These are phyloP conservation scores for Boletales sp. DNA, from an alignment of 768 basidiomycete species.

Conservation along the genomic window DNA sequence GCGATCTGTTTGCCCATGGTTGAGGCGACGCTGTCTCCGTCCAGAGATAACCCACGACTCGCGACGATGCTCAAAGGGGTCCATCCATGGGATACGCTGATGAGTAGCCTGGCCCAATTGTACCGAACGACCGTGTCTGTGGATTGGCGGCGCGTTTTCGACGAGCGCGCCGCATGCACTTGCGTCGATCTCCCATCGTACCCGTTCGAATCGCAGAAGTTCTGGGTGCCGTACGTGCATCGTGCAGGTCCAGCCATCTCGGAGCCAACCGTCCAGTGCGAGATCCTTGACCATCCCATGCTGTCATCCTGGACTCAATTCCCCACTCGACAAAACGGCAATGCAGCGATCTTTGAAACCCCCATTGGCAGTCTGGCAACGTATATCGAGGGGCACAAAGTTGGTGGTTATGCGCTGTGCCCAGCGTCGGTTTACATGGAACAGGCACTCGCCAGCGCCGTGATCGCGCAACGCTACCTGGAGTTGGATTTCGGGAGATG, in stretches of 20 bases:
- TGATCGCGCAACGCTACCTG: conserved; percentile 34
- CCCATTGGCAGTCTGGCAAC: conserved; percentile 41
- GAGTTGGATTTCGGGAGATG: conserved; percentile 30
- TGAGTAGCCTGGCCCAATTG: conserved; percentile 44
- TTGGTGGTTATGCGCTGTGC: conserved; percentile 53
- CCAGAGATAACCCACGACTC: conserved; percentile 39
- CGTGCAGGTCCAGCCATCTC: not conserved
- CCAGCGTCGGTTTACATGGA: conserved; percentile 68
- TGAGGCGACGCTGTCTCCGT: conserved; percentile 25
- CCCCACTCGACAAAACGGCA: conserved; percentile 33
- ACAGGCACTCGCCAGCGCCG: conserved; percentile 45
- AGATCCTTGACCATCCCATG: conserved; percentile 31
- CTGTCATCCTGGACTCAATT: conserved; percentile 41
- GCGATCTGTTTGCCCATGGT: conserved; percentile 56
- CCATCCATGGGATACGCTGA: conserved; percentile 44
- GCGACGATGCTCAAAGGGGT: conserved; percentile 47
- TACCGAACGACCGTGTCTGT: conserved; percentile 41
- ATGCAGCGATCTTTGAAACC: conserved; percentile 51
- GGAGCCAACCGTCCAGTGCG: conserved; percentile 3
- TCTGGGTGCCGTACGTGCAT: conserved; percentile 53
- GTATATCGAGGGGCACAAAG: conserved; percentile 55
- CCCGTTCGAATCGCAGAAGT: conserved; percentile 53
- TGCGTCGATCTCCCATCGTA: conserved; percentile 60
- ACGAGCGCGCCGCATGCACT: conserved; percentile 37
- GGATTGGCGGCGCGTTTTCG: conserved; percentile 55